Percentiles rank a stretch among this genome's conserved stretches.
phyloP scores from a whole-genome alignment of 169 alveolate genomes.

The Cytauxzoon felis region DNA sequence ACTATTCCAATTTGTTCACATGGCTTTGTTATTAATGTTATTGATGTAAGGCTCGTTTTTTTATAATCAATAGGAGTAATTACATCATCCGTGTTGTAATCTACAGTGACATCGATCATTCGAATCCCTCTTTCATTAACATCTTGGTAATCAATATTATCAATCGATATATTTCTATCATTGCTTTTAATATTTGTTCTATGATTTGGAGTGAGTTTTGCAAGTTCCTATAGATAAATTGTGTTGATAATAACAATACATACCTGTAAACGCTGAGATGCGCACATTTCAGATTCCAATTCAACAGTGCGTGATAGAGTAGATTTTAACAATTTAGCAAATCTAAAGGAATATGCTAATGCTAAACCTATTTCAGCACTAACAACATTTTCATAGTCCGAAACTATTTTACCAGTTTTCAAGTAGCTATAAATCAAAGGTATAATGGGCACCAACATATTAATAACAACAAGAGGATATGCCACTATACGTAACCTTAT shows the following conservation, averaged over 20 bases:
- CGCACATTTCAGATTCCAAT: slow-evolving; percentile 47
- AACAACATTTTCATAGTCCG: slow-evolving; percentile 6
- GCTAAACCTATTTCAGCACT: slow-evolving; percentile 44
- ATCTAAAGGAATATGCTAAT: slow-evolving; percentile 44
- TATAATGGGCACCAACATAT: slow-evolving; percentile 40
- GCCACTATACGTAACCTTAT: slow-evolving; percentile 39
- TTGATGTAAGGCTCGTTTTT: neutral
- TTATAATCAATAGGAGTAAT: too few species aligned
- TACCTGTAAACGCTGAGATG: slow-evolving; percentile 57
- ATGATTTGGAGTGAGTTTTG: slow-evolving; percentile 16
- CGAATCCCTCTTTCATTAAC: too few species aligned
- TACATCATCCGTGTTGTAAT: neutral
- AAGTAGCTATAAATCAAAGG: slow-evolving; percentile 1
- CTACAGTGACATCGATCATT: neutral
- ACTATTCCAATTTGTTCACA: slow-evolving; percentile 54
- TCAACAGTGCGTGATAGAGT: slow-evolving; percentile 35
- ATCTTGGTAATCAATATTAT: too few species aligned
- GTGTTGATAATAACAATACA: neutral
- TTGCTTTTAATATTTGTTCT: slow-evolving; percentile 1
- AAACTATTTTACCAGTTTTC: neutral
- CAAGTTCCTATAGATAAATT: slow-evolving; percentile 1
- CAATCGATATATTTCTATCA: too few species aligned
- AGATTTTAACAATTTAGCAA: slow-evolving; percentile 32
- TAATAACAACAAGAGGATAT: slow-evolving; percentile 39
- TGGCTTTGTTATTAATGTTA: slow-evolving; percentile 7